Evolutionary conservation across 2,329 filamentous ascomycete genomes (phyloP).

Genomic region (Davidsoniella neocaledoniae): DNA sequence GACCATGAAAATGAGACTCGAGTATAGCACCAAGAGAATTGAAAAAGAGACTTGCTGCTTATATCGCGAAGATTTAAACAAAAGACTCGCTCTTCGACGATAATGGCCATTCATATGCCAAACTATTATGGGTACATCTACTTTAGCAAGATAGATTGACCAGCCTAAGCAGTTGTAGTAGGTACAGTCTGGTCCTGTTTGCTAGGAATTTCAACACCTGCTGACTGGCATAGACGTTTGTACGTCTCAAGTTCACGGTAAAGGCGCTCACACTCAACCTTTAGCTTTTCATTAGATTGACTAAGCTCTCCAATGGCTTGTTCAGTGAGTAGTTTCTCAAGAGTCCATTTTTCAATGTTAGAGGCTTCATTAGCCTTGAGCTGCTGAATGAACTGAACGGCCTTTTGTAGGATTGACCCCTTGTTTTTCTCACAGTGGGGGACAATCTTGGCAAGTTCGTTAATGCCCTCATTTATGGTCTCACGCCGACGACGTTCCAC

Average conservation of each 20-base stretch:
- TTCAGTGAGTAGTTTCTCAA: constrained; percentile 79
- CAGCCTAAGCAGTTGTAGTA: not conserved
- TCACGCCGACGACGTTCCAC: constrained; percentile 92
- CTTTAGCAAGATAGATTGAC: not conserved
- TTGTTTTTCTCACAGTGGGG: constrained; percentile 99
- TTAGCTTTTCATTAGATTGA: constrained; percentile 72
- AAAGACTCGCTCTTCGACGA: too few species aligned
- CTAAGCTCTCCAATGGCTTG: constrained; percentile 80
- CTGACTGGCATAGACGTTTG: constrained; percentile 51
- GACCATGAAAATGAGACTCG: too few species aligned
- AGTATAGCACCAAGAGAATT: too few species aligned
- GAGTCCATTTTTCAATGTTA: constrained; percentile 86
- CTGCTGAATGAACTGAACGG: constrained; percentile 86
- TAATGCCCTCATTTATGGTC: constrained; percentile 98
- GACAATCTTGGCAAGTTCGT: constrained; percentile 93
- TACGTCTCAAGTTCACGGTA: constrained; percentile 65
- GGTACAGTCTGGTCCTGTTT: constrained; percentile 9
- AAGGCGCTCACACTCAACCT: constrained; percentile 59
- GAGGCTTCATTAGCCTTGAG: constrained; percentile 87
- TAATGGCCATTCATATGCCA: too few species aligned
- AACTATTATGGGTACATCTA: too few species aligned
- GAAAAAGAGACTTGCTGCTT: too few species aligned
- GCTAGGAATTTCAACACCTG: constrained; percentile 28
- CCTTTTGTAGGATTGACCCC: constrained; percentile 83
- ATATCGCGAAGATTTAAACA: too few species aligned